Evolutionary conservation across 2,329 filamentous ascomycete species (phyloP).

Genomic region (Trichoderma cornu-damae): DNA sequence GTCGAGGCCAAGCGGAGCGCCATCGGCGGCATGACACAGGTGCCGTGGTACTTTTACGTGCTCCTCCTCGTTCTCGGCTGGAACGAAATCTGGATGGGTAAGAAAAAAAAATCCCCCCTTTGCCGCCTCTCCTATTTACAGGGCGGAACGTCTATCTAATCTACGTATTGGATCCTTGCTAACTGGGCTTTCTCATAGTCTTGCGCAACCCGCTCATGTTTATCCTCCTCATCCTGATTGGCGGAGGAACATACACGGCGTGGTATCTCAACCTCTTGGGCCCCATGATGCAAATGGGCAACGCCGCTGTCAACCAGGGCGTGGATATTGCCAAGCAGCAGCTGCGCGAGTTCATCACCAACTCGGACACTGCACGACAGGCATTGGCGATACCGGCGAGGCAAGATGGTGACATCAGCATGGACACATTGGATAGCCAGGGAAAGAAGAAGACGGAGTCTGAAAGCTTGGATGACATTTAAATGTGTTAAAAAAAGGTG

Average conservation of each 20-base stretch:
- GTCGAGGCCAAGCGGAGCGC: conserved; percentile 96
- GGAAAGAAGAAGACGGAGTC: conserved; percentile 46
- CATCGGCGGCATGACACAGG: conserved; percentile 88
- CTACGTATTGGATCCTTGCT: not conserved
- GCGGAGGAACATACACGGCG: conserved; percentile 76
- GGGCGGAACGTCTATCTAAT: too few relatives aligned
- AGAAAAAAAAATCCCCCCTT: not conserved
- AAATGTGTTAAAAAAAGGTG: conserved; percentile 21
- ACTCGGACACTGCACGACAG: conserved; percentile 76
- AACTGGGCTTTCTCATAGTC: conserved; percentile 52
- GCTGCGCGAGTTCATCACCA: conserved; percentile 83
- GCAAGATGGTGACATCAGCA: conserved; percentile 46
- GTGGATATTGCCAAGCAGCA: conserved; percentile 88
- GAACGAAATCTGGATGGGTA: conserved; percentile 94
- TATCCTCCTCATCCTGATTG: conserved; percentile 74
- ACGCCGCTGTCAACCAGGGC: conserved; percentile 80
- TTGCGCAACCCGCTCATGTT: conserved; percentile 92
- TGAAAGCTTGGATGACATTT: conserved; percentile 61
- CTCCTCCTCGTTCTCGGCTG: conserved; percentile 87
- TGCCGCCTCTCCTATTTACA: too few relatives aligned
- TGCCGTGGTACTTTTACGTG: conserved; percentile 92
- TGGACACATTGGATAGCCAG: conserved; percentile 56
- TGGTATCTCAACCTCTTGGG: conserved; percentile 94
- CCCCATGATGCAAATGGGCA: conserved; percentile 91
- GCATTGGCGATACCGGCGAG: conserved; percentile 69